Base-by-base conservation (phyloP, 2,329 filamentous ascomycete genomes). In the Pyrenochaeta sp. region DNA sequence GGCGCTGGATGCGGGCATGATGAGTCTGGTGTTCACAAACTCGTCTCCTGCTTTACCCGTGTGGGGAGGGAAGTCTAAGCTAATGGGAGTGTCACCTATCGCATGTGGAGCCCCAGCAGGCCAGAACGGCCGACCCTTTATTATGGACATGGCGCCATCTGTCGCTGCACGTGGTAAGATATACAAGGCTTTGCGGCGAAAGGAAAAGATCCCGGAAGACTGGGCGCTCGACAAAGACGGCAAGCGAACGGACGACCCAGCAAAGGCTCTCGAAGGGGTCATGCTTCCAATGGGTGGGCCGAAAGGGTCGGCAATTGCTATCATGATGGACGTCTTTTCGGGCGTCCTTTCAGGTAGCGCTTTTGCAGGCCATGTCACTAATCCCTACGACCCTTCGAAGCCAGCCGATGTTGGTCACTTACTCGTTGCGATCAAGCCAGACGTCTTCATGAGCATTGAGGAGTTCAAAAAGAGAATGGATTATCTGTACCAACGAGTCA, bases 301-400 rank as follows among this genome's bases (percentile, higher is more conserved):
- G 0, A 95, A 95, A 73, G 91, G 91, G 0, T 90, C 88, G 2
- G 91, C 84, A 0, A 73, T 95, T 35, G 80, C 89, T 0, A 85
- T 95, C 49, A 94, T 92, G 89, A 95, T 95, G 91, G 90, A 95
- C 68, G 89, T 96, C 2, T 94, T 95, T 69, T 92, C 90, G 0
- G 91, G 90, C 0, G 88, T 90, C 0, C 67, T 95, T 0, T 91
- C 89, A 0, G 91, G 90, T 0, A 88, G 87, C 29, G 90, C 90
- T 0, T 95, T 91, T 74, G 91, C 90, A 0, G 90, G 90, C 0
- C 81, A 90, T 66, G 91, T 95, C 15, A 90, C 87, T 0, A 85
- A 85, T 15, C 91, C 91, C 0, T 95, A 95, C 71, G 90, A 92
- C 66, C 82, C 88, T 2, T 87, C 84, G 0, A 84, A 81, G 52